Evolutionary conservation across 2,329 filamentous ascomycete genomes (phyloP), one percentile per base, ranked within the genome.

Genomic region (Ilyonectria robusta): DNA sequence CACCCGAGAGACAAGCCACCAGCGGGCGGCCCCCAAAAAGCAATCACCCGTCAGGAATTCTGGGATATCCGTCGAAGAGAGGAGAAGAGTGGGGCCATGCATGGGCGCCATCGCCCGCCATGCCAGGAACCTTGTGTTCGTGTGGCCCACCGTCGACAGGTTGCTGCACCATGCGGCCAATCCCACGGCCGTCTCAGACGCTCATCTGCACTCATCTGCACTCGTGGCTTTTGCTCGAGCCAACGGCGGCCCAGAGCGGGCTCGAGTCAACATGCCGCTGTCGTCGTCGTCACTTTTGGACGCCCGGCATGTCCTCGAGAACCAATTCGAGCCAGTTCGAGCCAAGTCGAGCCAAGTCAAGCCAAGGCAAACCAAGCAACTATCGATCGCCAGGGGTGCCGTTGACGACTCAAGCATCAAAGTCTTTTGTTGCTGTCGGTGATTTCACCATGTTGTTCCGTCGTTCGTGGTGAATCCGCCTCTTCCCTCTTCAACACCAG

Each of bases 41-140:
- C 46, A 35, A 61, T 67, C 58, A 69, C 54, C 66, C 69, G 59
- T 65, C 35, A 15, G 53, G 37, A 29, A 9, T 31, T 17, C 48
- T 31, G 26, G 6, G 29, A n/a, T 26, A 26, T 26, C 26, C 26
- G 26, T 26, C 26, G 26, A 26, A 26, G 26, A 26, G 26, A 26
- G 54, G 33, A 54, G 26, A 26, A 47, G 33, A 54, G 35, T 35
- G 37, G 51, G 47, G 47, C 58, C 40, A 57, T 55, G 42, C 40
- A 63, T 50, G 40, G 29, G 47, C 42, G 42, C 33, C 33, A 10
- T 44, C 42, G 54, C 47, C 37, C 31, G 58, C 35, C 19, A 61
- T 67, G 68, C 67, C 68, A 75, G 67, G 70, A 76, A 76, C 71
- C 71, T 62, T 63, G 71, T 66, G 63, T 59, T 54, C 37, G 62